Conservation (phyloP, 495 filamentous ascomycete genomes). For the Thermochaetoides thermophila region DNA sequence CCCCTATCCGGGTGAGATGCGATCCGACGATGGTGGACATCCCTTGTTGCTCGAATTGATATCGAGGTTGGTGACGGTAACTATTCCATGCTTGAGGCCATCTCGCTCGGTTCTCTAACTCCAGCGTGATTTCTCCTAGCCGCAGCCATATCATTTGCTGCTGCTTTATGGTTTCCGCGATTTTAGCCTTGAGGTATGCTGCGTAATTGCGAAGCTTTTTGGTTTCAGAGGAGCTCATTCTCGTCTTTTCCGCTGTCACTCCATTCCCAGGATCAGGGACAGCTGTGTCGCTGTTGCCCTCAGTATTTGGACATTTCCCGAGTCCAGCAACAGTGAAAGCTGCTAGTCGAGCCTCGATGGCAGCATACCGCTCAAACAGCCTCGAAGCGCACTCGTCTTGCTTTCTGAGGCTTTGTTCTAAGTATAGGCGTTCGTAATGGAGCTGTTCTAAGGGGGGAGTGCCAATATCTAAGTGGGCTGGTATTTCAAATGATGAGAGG, state of each 20-base stretch:
- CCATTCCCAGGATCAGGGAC: not conserved
- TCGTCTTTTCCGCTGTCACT: not conserved
- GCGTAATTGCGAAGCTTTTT: constrained; percentile 8
- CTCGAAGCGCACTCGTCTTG: constrained; percentile 19
- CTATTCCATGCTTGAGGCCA: no score
- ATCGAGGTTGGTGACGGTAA: no score
- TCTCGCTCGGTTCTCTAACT: constrained; percentile 25
- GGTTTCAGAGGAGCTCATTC: not conserved
- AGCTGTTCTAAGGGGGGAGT: constrained; percentile 23
- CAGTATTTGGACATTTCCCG: no score
- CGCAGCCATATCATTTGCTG: constrained; percentile 25
- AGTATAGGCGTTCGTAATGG: constrained; percentile 25
- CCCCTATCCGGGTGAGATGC: no score
- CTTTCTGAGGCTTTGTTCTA: constrained; percentile 22
- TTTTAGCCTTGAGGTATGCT: constrained; percentile 7
- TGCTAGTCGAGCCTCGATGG: constrained; percentile 12
- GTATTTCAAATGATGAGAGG: no score
- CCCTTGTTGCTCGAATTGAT: no score
- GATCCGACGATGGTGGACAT: no score
- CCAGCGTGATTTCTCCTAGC: constrained; percentile 28
- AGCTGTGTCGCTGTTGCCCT: no score
- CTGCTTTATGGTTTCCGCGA: constrained; percentile 24
- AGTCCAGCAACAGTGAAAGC: not conserved
- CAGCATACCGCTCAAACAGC: constrained; percentile 18
- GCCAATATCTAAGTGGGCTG: constrained; percentile 8